Evolutionary conservation across 371 early-diverging fungal species (phyloP).

Genomic region (Mortierella sp.): DNA sequence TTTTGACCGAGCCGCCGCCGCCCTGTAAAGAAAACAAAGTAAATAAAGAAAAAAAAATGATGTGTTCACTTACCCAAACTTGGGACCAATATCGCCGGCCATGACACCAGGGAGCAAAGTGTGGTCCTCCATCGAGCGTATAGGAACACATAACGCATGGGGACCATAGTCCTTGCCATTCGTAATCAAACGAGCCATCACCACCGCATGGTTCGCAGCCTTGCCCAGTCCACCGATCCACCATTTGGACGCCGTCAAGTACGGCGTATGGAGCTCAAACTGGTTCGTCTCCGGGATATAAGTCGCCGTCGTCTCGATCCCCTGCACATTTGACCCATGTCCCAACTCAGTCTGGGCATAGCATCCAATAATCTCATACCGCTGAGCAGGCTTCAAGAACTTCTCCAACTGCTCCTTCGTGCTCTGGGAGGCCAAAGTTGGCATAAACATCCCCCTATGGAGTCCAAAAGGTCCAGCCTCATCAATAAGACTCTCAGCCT

Average conservation of each 20-base stretch:
- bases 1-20: neutral
- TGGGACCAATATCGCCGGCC: constrained; percentile 81
- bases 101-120: constrained; percentile 72
- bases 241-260: constrained; percentile 94
- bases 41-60: constrained; percentile 69
- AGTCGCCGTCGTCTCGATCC: constrained; percentile 94
- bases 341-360: constrained; percentile 95
- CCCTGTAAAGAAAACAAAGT: constrained; percentile 62
- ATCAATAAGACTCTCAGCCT: constrained; percentile 69
- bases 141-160: constrained; percentile 79
- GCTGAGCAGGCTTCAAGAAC: constrained; percentile 80
- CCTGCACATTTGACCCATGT: constrained; percentile 93
- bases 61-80: constrained; percentile 78
- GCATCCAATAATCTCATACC: constrained; percentile 88
- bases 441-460: constrained; percentile 72
- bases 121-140: constrained; percentile 75
- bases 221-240: constrained; percentile 96
- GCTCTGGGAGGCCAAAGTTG: constrained; percentile 79
- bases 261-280: constrained; percentile 93
- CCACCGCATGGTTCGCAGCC: constrained; percentile 87
- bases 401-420: constrained; percentile 83
- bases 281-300: constrained; percentile 86
- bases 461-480: constrained; percentile 68
- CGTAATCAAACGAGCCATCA: constrained; percentile 86
- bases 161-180: constrained; percentile 84